Conservation (phyloP, 176 grass and related monocot genomes). For the Rhynchospora tenuis region DNA sequence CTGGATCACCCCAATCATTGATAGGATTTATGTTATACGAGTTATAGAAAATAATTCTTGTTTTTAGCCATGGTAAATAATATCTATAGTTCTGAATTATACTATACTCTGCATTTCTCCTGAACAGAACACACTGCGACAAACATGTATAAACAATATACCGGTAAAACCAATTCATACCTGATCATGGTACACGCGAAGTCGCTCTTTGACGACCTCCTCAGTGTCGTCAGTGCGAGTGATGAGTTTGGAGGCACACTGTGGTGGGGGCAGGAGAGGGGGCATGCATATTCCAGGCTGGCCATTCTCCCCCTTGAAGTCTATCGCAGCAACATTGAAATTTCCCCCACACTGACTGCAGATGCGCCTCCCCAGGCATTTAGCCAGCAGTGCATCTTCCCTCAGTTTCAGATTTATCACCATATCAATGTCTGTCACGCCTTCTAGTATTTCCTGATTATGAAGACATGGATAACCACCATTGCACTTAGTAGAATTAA, state of each 20-base stretch:
- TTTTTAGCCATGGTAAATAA: not conserved
- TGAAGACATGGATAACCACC: not conserved
- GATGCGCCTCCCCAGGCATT: conserved; percentile 91
- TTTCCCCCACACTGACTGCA: conserved; percentile 87
- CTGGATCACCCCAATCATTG: not conserved
- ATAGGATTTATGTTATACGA: not conserved
- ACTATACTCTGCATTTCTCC: not conserved
- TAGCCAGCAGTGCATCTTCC: conserved; percentile 73
- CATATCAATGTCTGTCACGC: conserved; percentile 84
- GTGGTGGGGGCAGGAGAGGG: conserved; percentile 63
- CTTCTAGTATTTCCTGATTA: conserved; percentile 87
- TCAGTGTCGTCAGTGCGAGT: conserved; percentile 70
- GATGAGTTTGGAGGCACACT: conserved; percentile 65
- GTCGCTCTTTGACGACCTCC: conserved; percentile 77
- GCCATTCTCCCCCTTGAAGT: conserved; percentile 80
- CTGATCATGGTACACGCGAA: conserved; percentile 74
- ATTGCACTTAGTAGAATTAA: not conserved
- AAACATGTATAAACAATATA: not conserved
- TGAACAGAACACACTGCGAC: not conserved
- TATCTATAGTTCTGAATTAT: not conserved
- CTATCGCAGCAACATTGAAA: conserved; percentile 78
- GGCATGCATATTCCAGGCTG: conserved; percentile 75
- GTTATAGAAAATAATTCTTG: not conserved
- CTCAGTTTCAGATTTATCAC: conserved; percentile 78
- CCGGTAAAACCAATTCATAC: conserved; percentile 25